Conservation (phyloP, 1,284 basidiomycete genomes). For the Marasmius oreades region DNA sequence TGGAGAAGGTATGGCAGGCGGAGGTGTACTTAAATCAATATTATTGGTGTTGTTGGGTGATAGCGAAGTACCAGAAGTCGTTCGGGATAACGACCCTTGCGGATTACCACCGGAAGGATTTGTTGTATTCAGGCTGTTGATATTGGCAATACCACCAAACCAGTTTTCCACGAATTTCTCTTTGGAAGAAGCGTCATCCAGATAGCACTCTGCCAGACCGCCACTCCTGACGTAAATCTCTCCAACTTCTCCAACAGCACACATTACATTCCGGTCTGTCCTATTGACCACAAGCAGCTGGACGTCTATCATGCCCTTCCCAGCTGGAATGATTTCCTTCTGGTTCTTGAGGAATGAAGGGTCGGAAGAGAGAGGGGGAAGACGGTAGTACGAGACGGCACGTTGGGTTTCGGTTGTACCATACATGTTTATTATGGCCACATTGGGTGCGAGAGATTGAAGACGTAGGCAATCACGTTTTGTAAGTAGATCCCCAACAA, state of each 20-base stretch:
- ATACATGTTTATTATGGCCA: slow-evolving; percentile 99
- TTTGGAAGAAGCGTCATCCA: slow-evolving; percentile 79
- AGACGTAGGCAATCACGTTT: slow-evolving; percentile 97
- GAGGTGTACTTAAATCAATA: neutral
- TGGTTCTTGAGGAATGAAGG: slow-evolving; percentile 90
- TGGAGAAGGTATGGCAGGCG: neutral
- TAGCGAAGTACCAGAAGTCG: neutral
- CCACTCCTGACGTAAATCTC: slow-evolving; percentile 99
- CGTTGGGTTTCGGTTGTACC: slow-evolving; percentile 99
- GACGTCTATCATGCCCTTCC: slow-evolving; percentile 97
- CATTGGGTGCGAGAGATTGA: slow-evolving; percentile 91
- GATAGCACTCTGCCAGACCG: slow-evolving; percentile 94
- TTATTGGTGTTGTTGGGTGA: neutral
- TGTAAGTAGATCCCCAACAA: slow-evolving; percentile 98
- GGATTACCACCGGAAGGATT: neutral
- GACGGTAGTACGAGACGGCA: slow-evolving; percentile 96
- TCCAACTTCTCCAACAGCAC: slow-evolving; percentile 95
- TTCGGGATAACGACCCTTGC: neutral
- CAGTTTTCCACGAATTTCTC: slow-evolving; percentile 95
- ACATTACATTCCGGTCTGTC: slow-evolving; percentile 84
- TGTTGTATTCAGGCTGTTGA: neutral
- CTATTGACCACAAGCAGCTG: slow-evolving; percentile 97
- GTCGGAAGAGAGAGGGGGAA: slow-evolving; percentile 84
- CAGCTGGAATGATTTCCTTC: slow-evolving; percentile 99
- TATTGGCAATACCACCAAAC: slow-evolving; percentile 54